Evolutionary conservation across 495 filamentous ascomycete genomes (phyloP).

Genomic region (Lineolata rhizophorae): DNA sequence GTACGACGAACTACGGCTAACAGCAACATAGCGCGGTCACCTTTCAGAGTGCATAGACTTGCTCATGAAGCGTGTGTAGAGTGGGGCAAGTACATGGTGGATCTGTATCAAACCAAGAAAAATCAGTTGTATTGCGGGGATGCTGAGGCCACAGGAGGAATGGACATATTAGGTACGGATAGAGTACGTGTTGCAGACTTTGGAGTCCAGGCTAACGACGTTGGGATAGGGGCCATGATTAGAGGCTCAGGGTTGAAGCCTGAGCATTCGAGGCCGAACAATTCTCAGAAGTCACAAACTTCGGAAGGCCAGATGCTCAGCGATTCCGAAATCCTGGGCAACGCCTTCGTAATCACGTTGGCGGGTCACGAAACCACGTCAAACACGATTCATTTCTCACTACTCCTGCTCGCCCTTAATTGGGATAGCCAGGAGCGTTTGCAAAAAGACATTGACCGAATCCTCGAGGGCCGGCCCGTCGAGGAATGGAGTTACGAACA

Average conservation of each 20-base stretch:
- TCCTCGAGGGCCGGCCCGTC: conserved; percentile 27
- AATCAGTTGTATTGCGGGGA: no score
- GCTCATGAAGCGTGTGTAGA: conserved; percentile 34
- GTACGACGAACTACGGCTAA: conserved; percentile 1
- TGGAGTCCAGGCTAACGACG: no score
- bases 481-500: conserved; percentile 40
- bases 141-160: no score
- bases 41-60: no score
- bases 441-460: conserved; percentile 36
- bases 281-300: no score
- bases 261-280: no score
- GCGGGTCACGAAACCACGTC: conserved; percentile 57
- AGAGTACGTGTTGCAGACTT: no score
- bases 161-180: no score
- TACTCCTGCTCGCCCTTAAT: conserved; percentile 38
- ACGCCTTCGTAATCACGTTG: conserved; percentile 48
- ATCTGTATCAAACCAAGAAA: conserved; percentile 27
- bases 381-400: conserved; percentile 38
- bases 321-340: conserved; percentile 41
- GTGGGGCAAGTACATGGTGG: conserved; percentile 40
- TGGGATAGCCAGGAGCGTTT: conserved; percentile 31
- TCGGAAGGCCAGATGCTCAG: no score
- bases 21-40: no score
- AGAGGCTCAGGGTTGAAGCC: no score
- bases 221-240: no score